A percentile compares a stretch with the other conserved stretches of the same genome.
These are phyloP conservation scores for Boletus rubescentipes DNA, from an alignment of 768 basidiomycete species.

Conservation along the genomic window DNA sequence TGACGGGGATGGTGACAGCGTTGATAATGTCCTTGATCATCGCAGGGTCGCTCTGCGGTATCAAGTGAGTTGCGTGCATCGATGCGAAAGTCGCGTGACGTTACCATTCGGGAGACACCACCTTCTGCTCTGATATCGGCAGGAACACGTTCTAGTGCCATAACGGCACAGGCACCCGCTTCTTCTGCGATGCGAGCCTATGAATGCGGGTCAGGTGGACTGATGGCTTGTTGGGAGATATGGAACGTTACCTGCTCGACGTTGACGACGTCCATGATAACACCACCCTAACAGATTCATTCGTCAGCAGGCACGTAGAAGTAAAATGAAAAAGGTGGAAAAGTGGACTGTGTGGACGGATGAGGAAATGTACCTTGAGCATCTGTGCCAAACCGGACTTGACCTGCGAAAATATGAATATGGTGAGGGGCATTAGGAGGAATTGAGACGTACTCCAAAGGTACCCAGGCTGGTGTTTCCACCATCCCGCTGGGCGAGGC, in stretches of 20 bases:
- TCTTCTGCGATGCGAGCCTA: constrained; percentile 96
- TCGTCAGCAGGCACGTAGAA: neutral
- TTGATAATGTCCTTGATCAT: constrained; percentile 97
- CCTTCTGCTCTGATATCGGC: constrained; percentile 91
- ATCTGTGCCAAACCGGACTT: constrained; percentile 96
- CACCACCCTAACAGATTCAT: constrained; percentile 56
- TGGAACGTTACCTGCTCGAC: constrained; percentile 51
- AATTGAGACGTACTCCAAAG: constrained; percentile 53
- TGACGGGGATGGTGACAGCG: constrained; percentile 95
- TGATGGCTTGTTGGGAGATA: neutral
- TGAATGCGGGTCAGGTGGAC: constrained; percentile 1
- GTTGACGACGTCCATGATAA: constrained; percentile 95
- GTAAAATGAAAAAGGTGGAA: neutral
- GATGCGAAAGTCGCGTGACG: constrained; percentile 21
- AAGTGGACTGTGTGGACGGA: neutral
- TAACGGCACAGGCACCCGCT: constrained; percentile 96
- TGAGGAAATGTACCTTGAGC: constrained; percentile 66
- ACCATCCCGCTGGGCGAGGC: constrained; percentile 49
- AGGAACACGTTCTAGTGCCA: constrained; percentile 94
- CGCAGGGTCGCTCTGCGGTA: constrained; percentile 76
- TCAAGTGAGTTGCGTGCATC: neutral
- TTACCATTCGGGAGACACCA: constrained; percentile 94
- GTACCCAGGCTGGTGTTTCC: constrained; percentile 64
- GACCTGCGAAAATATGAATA: constrained; percentile 49
- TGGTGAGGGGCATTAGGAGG: neutral